Base-by-base conservation (phyloP, 306 rosid genomes). In the Vigna unguiculata region DNA sequence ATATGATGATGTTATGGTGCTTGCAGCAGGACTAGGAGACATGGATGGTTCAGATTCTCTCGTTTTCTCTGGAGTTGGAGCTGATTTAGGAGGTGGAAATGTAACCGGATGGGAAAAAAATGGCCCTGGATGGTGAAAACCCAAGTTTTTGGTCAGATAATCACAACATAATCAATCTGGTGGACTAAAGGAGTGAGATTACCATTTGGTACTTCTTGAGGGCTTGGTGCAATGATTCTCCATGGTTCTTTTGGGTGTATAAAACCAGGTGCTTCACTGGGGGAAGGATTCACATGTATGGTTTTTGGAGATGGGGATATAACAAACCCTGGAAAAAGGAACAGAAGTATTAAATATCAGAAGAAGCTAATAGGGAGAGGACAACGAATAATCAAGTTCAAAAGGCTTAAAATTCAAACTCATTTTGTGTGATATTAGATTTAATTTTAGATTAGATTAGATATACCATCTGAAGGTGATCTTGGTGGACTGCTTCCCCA, bases 221-320 rank as follows among this genome's bases (percentile, higher is more conserved):
- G 61, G 85, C 69, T 79, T 43, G 93, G 97, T 9, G 77, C 77
- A 78, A 68, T 74, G 69, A 69, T 68, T 76, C 68, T 61, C 81
- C 85, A 60, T 20, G 86, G 75, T 48, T 82, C 57, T 10, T 76
- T 78, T 19, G 80, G 59, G 46, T 67, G 81, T 12, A 64, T 40
- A 62, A 80, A 75, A 71, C 79, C 69, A 21, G 87, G 83, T 13
- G 87, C 72, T 85, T 74, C 77, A 77, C 61, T 80, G 2, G 82
- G 58, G n/a, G 90, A 85, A 87, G 85, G 78, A 81, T 71, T 75
- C 69, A 75, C 81, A 6, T 83, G 72, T 19, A 73, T 68, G 58
- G 57, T 72, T 67, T 80, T 75, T n/a, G 91, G 91, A 54, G 93
- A 84, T 40, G 91, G 90, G 71, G 91, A 79, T 73, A 82, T 63